Evolutionary conservation across 73 alveolate species (phyloP), one percentile per base, ranked within the genome.

Genomic region (Uronychia setigera): DNA sequence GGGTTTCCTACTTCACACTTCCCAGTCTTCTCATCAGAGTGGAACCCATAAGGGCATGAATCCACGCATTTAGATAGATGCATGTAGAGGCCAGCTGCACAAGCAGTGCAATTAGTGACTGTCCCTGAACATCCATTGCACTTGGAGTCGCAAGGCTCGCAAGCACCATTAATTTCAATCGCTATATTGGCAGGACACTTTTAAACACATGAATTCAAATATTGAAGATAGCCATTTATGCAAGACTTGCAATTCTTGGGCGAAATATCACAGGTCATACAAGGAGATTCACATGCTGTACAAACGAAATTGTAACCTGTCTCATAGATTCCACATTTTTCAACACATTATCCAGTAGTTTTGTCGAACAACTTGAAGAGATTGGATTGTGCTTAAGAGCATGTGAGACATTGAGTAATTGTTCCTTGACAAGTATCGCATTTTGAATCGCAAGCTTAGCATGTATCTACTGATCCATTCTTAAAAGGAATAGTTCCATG

Each of bases 261-360:
- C 19, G 32, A 60, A n/a, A 85, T 58, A 1, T 57, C 31, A 46
- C 95, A 90, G n/a, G 92, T 59, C 13, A 78, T 75, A n/a, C 95
- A 90, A 1, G 95, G 95, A 59, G 46, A 90, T 33, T 84, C 91
- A 31, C 95, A 90, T 0, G 75, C 78, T 46, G 67, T 46, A 19
- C 67, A 46, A 5, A 46, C 67, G 67, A 11, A 11, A 19, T 46
- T 46, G 67, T 46, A 46, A 46, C n/a, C n/a, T 46, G 67, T 46
- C 67, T 46, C 67, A 46, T 46, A 11, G 67, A 19, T 19, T 19
- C 19, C 19, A 19, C 67, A 46, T 11, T 19, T 46, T 19, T 46
- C n/a, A 5, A 46, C 67, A 46, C 67, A 46, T 46, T 46, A 46
- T 19, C 19, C 67, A 11, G 67, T 11, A 19, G 67, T 19, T 46